Percentiles rank a stretch among this genome's conserved stretches.
phyloP scores from a whole-genome alignment of 2,329 filamentous ascomycete genomes.

The Chrysosporium queenslandicum region DNA sequence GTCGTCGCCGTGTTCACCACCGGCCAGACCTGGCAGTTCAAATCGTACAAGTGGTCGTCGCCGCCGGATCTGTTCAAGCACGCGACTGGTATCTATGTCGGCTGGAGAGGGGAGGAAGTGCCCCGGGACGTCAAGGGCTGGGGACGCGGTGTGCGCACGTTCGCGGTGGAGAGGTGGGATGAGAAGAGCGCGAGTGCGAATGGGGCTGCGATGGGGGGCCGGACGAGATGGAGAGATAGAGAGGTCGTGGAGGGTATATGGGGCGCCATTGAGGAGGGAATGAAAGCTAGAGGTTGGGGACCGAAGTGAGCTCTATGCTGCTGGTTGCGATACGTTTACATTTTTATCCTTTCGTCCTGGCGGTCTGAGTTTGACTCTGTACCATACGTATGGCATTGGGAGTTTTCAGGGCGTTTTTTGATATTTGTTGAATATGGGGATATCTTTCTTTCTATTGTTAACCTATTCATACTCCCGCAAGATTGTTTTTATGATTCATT shows the following conservation, averaged over 20 bases:
- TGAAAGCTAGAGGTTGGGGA: conserved; percentile 64
- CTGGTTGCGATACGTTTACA: no score
- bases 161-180: conserved; percentile 75
- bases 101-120: conserved; percentile 74
- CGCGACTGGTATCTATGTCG: conserved; percentile 76
- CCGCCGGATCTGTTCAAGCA: conserved; percentile 83
- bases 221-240: conserved; percentile 65
- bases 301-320: conserved; percentile 16
- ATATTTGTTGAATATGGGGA: not conserved
- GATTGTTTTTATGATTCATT: no score
- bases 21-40: conserved; percentile 97
- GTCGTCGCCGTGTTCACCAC: conserved; percentile 97
- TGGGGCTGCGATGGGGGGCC: conserved; percentile 26
- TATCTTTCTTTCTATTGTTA: no score
- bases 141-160: conserved; percentile 72
- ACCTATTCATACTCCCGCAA: no score
- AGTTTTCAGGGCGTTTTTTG: not conserved
- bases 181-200: conserved; percentile 32
- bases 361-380: not conserved
- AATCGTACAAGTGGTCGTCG: conserved; percentile 90
- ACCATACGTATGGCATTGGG: not conserved
- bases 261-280: conserved; percentile 76
- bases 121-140: conserved; percentile 71
- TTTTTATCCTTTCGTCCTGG: not conserved
- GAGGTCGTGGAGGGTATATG: conserved; percentile 91